Conservation (phyloP, 1,284 basidiomycete genomes). For the Kwoniella shivajii region DNA sequence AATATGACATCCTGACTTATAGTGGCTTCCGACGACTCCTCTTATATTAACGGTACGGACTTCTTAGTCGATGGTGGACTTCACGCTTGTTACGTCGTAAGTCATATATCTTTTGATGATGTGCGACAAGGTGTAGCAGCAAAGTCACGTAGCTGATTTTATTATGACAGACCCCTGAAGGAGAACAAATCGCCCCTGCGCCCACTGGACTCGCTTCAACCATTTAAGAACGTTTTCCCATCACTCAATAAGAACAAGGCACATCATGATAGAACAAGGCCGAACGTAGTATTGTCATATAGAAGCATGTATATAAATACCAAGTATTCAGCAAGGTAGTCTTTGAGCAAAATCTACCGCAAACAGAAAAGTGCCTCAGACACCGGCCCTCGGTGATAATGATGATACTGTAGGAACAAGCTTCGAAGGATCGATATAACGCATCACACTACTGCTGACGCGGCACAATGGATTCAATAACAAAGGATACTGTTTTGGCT, state of each 20-base stretch:
- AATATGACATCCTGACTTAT: background rate
- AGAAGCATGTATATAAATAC: constrained; percentile 2
- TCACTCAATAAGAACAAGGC: no score
- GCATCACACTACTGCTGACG: no score
- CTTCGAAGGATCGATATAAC: no score
- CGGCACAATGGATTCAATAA: no score
- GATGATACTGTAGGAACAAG: no score
- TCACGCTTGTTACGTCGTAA: constrained; percentile 77
- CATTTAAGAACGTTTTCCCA: background rate
- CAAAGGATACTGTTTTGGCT: no score
- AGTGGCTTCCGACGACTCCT: constrained; percentile 58
- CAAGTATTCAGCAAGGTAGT: background rate
- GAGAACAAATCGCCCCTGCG: constrained; percentile 9
- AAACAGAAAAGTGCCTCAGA: background rate
- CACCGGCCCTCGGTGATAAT: no score
- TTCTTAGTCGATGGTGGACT: constrained; percentile 93
- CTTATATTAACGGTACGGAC: constrained; percentile 74
- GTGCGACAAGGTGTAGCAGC: background rate
- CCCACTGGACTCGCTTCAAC: constrained; percentile 17
- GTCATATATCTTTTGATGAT: constrained; percentile 16
- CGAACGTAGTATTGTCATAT: background rate
- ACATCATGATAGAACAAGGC: background rate
- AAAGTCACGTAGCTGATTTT: background rate
- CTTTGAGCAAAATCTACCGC: background rate
- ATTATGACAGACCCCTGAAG: constrained; percentile 16